phyloP scores from a whole-genome alignment of 108 stramenopile species.

The Nitzschia sp. region DNA sequence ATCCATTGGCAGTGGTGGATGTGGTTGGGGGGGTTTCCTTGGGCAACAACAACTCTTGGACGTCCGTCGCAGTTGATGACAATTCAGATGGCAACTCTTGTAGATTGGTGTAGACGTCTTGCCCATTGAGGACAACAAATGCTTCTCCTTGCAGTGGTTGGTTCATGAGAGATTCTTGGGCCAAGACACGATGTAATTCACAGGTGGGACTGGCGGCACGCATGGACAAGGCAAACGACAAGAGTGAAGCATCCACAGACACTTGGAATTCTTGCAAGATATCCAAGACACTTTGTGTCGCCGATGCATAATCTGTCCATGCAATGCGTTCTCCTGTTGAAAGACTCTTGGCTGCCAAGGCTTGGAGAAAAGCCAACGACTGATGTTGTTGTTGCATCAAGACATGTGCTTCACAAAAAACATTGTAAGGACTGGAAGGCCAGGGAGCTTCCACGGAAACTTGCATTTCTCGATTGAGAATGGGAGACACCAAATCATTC shows the following conservation, averaged over 20 bases:
- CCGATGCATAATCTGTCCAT: conserved; percentile 11
- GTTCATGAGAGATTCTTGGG: conserved; percentile 26
- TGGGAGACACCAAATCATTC: conserved; percentile 46
- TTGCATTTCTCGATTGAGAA: conserved; percentile 71
- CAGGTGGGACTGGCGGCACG: conserved; percentile 74
- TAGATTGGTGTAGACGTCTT: conserved; percentile 11
- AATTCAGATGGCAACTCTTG: conserved; percentile 10
- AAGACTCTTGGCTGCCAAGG: conserved; percentile 17
- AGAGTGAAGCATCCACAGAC: conserved; percentile 14
- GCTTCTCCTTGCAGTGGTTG: conserved; percentile 14
- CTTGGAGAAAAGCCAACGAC: conserved; percentile 41
- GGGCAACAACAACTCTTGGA: conserved; percentile 3
- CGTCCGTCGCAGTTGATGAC: conserved; percentile 1
- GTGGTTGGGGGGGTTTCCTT: conserved; percentile 16
- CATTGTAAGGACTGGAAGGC: conserved; percentile 60
- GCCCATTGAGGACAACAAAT: conserved; percentile 34
- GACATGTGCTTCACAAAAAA: conserved; percentile 74
- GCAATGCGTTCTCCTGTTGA: not conserved
- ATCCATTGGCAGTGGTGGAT: conserved; percentile 1
- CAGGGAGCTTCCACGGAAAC: conserved; percentile 68
- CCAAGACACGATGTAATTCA: conserved; percentile 76
- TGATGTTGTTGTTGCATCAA: conserved; percentile 30
- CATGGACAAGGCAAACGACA: conserved; percentile 54
- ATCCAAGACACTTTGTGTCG: conserved; percentile 34
- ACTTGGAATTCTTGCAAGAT: conserved; percentile 13